These are phyloP conservation scores for Psilocybe cyanescens DNA, from an alignment of 768 basidiomycete genomes.

Conservation along the genomic window DNA sequence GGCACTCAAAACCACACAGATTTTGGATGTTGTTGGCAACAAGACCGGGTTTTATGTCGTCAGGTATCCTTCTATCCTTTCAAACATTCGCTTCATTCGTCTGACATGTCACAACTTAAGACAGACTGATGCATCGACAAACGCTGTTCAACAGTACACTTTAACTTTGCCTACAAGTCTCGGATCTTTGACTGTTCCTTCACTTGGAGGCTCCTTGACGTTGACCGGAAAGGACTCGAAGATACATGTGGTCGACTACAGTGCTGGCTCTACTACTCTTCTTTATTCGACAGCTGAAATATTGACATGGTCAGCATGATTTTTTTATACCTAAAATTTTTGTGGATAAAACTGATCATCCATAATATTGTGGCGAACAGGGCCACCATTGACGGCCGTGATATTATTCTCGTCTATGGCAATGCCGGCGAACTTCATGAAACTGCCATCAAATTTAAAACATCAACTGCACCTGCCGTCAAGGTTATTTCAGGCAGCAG, in stretches of 20 bases:
- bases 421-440: constrained; percentile 52
- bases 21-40: constrained; percentile 50
- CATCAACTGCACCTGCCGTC: constrained; percentile 28
- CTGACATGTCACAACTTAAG: constrained; percentile 18
- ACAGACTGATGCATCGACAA: constrained; percentile 43
- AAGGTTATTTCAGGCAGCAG: constrained; percentile 39
- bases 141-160: constrained; percentile 42
- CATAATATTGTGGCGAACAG: constrained; percentile 24
- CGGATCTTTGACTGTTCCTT: constrained; percentile 45
- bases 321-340: not conserved
- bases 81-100: not conserved
- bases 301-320: constrained; percentile 43
- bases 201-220: constrained; percentile 43
- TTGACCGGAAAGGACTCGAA: constrained; percentile 59
- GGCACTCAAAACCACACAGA: constrained; percentile 53
- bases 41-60: constrained; percentile 52
- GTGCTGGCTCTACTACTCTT: constrained; percentile 44
- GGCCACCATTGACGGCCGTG: constrained; percentile 52
- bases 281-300: constrained; percentile 55
- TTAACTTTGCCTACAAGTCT: constrained; percentile 49
- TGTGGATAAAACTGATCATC: not conserved
- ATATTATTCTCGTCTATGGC: constrained; percentile 51
- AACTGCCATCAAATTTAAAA: constrained; percentile 45
- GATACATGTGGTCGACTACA: constrained; percentile 53
- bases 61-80: constrained; percentile 26